These are phyloP conservation scores for Aureobasidium sp. DNA, from an alignment of 2,329 filamentous ascomycete species.

Conservation along the genomic window DNA sequence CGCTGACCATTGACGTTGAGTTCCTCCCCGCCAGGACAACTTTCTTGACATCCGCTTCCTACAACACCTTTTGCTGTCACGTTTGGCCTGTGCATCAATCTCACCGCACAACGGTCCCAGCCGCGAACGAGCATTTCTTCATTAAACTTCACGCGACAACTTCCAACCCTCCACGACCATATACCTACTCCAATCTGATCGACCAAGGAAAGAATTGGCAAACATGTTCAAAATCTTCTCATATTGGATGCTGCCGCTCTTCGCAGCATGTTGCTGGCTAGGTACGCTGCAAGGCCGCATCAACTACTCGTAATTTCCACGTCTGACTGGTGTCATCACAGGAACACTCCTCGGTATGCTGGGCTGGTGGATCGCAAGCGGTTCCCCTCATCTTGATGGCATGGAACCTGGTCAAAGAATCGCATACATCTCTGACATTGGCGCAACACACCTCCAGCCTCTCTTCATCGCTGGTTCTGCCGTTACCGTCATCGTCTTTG, in stretches of 20 bases:
- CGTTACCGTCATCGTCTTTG: slow-evolving; percentile 69
- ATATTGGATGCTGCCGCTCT: slow-evolving; percentile 58
- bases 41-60: not conserved
- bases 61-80: not conserved
- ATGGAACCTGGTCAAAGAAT: slow-evolving; percentile 53
- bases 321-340: slow-evolving; percentile 17
- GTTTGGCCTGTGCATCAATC: not conserved
- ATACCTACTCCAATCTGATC: not conserved
- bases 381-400: slow-evolving; percentile 50
- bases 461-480: slow-evolving; percentile 67
- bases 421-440: slow-evolving; percentile 48
- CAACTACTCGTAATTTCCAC: not conserved
- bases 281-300: slow-evolving; percentile 21
- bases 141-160: not conserved
- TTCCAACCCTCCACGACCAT: not conserved
- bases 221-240: slow-evolving; percentile 38
- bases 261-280: slow-evolving; percentile 57
- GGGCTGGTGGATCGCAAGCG: slow-evolving; percentile 57
- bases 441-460: slow-evolving; percentile 57
- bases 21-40: not conserved
- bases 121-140: not conserved
- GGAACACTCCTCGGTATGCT: slow-evolving; percentile 62
- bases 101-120: slow-evolving; percentile 3
- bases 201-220: not conserved
- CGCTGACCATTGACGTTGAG: not conserved